Evolutionary conservation across 805 yeast species (phyloP), one percentile per base, ranked within the genome.

Genomic region (Kuraishia piskuri): DNA sequence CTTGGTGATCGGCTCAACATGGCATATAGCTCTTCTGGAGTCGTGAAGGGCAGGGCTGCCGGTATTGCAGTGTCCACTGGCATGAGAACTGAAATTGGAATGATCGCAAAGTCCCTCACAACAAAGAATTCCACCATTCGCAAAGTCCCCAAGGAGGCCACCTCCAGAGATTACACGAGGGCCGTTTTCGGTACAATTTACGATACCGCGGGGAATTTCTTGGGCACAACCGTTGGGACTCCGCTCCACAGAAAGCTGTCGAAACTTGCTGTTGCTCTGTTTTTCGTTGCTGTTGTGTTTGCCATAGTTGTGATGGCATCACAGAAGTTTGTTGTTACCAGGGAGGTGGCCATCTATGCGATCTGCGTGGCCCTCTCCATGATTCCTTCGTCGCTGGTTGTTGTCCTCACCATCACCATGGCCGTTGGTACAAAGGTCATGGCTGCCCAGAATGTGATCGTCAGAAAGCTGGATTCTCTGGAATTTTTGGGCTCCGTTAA

Each of bases 281-380:
- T 89, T 59, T 74, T 75, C 60, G 71, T 89, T 49, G 96, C 96
- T 4, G 94, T 89, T n/a, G 59, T 90, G 1, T 84, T 88, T 63
- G 96, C 96, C 1, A 83, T 90, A 54, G 81, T 90, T 20, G 95
- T 88, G 2, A 86, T 89, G 95, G 95, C 84, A 1, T 81, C 94
- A 9, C 95, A 89, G 68, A 78, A 78, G 56, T 83, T 88, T 67
- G 62, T 71, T 12, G 96, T 89, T n/a, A 83, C 80, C 58, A 79
- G 76, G 54, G 90, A 88, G 59, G 94, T 89, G 40, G 96, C 95
- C 14, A 83, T 89, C 50, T 89, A 89, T 64, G 96, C 96, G 23
- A 84, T 90, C 62, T 89, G 95, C 70, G 91, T 87, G 50, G 88
- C 87, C 0, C 71, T 86, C 50, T 82, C 91, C 4, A 87, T 87